A percentile compares a stretch with the other conserved stretches of the same genome.
These are phyloP conservation scores for Rhododendron vialii DNA, from an alignment of 148 eudicot genomes.

Conservation along the genomic window DNA sequence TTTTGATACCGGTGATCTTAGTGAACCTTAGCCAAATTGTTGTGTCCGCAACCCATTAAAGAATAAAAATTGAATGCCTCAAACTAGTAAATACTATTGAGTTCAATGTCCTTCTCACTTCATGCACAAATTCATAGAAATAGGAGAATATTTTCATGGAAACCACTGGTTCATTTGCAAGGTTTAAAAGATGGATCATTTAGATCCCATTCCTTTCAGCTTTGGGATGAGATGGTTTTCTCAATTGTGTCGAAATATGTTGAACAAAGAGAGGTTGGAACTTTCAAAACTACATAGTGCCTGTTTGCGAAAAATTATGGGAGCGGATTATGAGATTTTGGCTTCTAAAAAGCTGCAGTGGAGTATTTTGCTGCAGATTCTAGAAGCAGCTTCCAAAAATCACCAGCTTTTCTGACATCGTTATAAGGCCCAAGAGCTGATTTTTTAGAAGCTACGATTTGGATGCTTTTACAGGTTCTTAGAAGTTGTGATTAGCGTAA, in stretches of 20 bases:
- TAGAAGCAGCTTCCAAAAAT: too few relatives aligned
- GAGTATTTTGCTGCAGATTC: too few relatives aligned
- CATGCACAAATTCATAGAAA: neutral
- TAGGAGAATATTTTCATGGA: neutral
- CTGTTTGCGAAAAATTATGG: too few relatives aligned
- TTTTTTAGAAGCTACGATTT: too few relatives aligned
- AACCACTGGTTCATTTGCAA: neutral
- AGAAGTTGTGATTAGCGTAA: too few relatives aligned
- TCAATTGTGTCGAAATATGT: neutral
- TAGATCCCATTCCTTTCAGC: neutral
- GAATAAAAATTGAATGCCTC: neutral
- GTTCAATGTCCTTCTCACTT: neutral
- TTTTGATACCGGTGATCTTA: neutral
- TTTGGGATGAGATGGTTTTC: neutral
- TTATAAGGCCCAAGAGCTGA: too few relatives aligned
- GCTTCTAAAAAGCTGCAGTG: too few relatives aligned
- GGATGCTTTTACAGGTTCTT: too few relatives aligned
- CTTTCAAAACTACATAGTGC: neutral
- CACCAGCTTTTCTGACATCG: too few relatives aligned
- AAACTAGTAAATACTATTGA: neutral
- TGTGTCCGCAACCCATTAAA: neutral
- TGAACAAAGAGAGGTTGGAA: neutral
- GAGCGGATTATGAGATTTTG: too few relatives aligned
- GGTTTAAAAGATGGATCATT: slow-evolving; percentile 6
- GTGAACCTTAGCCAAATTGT: neutral